Base-by-base conservation (phyloP, 768 basidiomycete genomes). In the Lentinula sp. region DNA sequence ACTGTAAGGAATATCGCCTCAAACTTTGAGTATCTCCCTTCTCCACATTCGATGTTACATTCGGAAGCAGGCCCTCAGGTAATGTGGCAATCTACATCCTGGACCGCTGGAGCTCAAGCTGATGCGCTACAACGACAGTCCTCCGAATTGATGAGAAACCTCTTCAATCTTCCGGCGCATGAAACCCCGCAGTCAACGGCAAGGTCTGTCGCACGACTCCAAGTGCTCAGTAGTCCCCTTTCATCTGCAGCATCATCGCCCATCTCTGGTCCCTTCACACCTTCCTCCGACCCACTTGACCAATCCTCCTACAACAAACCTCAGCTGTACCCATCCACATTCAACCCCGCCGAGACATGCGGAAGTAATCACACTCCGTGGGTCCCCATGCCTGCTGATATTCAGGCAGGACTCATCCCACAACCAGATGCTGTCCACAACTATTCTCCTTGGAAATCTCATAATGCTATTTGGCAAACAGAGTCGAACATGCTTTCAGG, bases 11-110 rank as follows among this genome's bases (percentile, higher is more conserved):
- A 73, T 62, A 72, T 67, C 65, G 68, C 68, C 68, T 73, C 79
- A 55, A 75, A 73, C 43, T 87, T 84, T 73, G 84, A 87, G 69
- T 87, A 79, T 71, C 67, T 81, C 37, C 80, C 84, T 41, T 72
- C 77, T 35, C 74, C 74, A n/a, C 64, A 74, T 33, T 77, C 74
- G 65, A 66, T 71, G 18, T 74, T 76, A 63, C 71, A 64, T 12
- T 36, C 35, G 18, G 10, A 54, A 39, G 76, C 83, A 57, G 76
- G 73, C 72, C 67, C 77, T 62, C 74, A 79, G 72, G 77, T 79
- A 63, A 62, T 73, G 69, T 57, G n/a, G 12, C 36, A 54, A 64
- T 59, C 45, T 37, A 54, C 62, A 59, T 61, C 42, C 50, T 55
- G 63, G 39, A 54, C 18, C 36, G 18, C 15, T 12, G 16, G 32